These are phyloP conservation scores for Xylaria castorea DNA, from an alignment of 495 filamentous ascomycete species.

Conservation along the genomic window DNA sequence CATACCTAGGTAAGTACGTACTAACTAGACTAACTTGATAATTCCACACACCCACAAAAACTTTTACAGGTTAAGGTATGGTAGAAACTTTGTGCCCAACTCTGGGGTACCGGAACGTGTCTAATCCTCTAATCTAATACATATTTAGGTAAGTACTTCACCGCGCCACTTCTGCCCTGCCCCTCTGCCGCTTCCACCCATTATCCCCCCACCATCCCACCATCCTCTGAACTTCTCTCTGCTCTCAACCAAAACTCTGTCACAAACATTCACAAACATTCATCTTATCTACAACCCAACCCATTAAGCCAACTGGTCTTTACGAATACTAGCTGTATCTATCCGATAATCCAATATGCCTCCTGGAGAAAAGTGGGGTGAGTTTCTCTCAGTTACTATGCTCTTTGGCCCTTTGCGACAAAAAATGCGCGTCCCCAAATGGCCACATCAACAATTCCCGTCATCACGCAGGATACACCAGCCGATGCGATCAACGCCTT, in stretches of 20 bases:
- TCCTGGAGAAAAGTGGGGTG: slow-evolving; percentile 46
- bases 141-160: background rate
- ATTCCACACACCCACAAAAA: slow-evolving; percentile 19
- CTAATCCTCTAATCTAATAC: background rate
- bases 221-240: background rate
- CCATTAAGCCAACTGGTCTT: background rate
- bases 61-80: background rate
- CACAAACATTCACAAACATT: background rate
- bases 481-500: slow-evolving; percentile 22
- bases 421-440: slow-evolving; percentile 30
- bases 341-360: slow-evolving; percentile 36
- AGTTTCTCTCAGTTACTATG: slow-evolving; percentile 29
- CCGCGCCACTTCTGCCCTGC: background rate
- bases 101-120: background rate
- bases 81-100: slow-evolving; percentile 18
- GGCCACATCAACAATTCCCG: slow-evolving; percentile 27
- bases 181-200: background rate
- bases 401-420: background rate
- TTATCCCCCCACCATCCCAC: background rate
- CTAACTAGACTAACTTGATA: background rate
- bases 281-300: background rate
- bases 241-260: background rate
- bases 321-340: background rate
- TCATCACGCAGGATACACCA: slow-evolving; percentile 21
- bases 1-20: no score